These are phyloP conservation scores for Nothophoma quercina DNA, from an alignment of 2,329 filamentous ascomycete genomes.

Conservation along the genomic window DNA sequence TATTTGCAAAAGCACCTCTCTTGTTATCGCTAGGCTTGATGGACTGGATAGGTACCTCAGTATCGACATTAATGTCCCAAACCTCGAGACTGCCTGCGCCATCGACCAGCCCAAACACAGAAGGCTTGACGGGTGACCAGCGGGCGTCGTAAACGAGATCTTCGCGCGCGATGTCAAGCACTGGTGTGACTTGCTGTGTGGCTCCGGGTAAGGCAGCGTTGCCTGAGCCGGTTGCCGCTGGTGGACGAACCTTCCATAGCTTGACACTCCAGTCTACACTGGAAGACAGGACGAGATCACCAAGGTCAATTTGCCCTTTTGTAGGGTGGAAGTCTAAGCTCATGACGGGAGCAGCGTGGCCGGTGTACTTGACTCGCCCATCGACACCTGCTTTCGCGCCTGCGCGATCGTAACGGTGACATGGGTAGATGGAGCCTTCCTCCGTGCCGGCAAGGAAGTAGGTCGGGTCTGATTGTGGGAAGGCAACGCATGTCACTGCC, in stretches of 20 bases:
- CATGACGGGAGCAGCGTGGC: slow-evolving; percentile 94
- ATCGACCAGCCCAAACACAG: slow-evolving; percentile 93
- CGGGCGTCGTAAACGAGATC: slow-evolving; percentile 96
- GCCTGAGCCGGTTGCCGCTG: slow-evolving; percentile 68
- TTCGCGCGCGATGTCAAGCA: slow-evolving; percentile 91
- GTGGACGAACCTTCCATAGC: slow-evolving; percentile 90
- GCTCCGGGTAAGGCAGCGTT: slow-evolving; percentile 51
- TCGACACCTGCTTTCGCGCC: slow-evolving; percentile 97
- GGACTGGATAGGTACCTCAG: slow-evolving; percentile 87
- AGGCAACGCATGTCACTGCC: slow-evolving; percentile 91
- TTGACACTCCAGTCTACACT: slow-evolving; percentile 97
- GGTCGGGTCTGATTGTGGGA: slow-evolving; percentile 92
- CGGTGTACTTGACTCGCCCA: slow-evolving; percentile 83
- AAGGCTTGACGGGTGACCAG: slow-evolving; percentile 94
- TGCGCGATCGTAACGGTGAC: slow-evolving; percentile 95
- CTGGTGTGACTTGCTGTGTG: slow-evolving; percentile 67
- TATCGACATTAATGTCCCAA: slow-evolving; percentile 93
- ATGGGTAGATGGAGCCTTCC: slow-evolving; percentile 95
- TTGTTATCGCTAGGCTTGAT: slow-evolving; percentile 71
- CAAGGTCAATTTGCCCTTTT: slow-evolving; percentile 89
- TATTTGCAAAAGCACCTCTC: slow-evolving; percentile 41
- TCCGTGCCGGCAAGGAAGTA: slow-evolving; percentile 98
- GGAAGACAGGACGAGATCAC: slow-evolving; percentile 90
- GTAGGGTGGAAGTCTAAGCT: slow-evolving; percentile 95
- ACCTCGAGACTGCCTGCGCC: slow-evolving; percentile 91